Evolutionary conservation across 2,329 filamentous ascomycete genomes (phyloP).

Genomic region (Penicillium aurantiogriseum): DNA sequence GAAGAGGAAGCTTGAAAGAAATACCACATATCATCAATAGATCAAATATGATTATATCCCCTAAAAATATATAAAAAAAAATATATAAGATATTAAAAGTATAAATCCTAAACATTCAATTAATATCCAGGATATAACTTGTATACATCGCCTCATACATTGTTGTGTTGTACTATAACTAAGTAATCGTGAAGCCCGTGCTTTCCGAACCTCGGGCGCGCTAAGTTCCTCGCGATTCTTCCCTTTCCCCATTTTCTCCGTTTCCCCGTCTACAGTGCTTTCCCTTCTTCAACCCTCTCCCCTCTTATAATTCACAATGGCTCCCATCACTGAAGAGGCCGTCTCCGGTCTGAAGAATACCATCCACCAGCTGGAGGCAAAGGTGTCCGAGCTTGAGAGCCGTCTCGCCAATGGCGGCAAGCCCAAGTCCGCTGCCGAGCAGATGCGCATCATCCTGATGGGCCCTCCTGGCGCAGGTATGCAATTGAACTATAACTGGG

Average conservation of each 20-base stretch:
- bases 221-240: slow-evolving; percentile 31
- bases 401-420: slow-evolving; percentile 57
- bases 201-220: slow-evolving; percentile 36
- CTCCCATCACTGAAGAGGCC: slow-evolving; percentile 76
- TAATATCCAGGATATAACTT: neutral
- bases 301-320: slow-evolving; percentile 61
- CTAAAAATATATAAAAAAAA: neutral
- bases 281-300: slow-evolving; percentile 21
- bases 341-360: slow-evolving; percentile 82
- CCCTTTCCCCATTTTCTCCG: slow-evolving; percentile 28
- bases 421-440: slow-evolving; percentile 54
- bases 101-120: neutral
- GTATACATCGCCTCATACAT: neutral
- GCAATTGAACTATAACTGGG: neutral
- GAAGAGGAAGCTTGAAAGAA: neutral
- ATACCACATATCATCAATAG: neutral
- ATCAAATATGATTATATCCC: too few relatives aligned
- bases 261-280: slow-evolving; percentile 16
- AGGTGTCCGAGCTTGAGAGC: slow-evolving; percentile 80
- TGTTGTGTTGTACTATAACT: neutral
- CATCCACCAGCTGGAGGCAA: slow-evolving; percentile 77
- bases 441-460: slow-evolving; percentile 95
- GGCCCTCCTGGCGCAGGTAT: slow-evolving; percentile 94
- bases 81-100: neutral
- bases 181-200: slow-evolving; percentile 3